Evolutionary conservation across 208 protist genomes (phyloP).

Genomic region (Wallacemonas rigidus): DNA sequence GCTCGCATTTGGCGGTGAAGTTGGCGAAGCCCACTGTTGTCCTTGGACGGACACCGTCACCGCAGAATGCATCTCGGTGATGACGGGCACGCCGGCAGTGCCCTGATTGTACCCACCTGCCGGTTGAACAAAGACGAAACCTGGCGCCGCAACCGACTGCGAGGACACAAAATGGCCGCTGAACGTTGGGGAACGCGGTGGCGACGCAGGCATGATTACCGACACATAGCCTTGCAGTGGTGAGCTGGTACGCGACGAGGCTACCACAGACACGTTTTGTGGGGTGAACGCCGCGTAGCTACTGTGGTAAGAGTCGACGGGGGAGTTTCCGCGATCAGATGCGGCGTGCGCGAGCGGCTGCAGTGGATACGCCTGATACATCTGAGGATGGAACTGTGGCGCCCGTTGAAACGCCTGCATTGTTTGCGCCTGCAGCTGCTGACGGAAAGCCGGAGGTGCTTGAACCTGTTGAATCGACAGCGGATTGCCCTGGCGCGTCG

Average conservation of each 20-base stretch:
- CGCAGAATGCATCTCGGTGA: conserved; percentile 4
- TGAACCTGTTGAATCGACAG: conserved; percentile 4
- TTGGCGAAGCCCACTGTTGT: not conserved
- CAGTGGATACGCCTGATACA: not conserved
- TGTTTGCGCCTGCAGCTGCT: not conserved
- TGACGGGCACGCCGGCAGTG: not conserved
- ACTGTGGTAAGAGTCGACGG: conserved; percentile 4
- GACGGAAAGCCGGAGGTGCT: not conserved
- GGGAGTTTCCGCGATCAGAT: not conserved
- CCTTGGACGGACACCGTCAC: not conserved
- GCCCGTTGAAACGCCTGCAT: not conserved
- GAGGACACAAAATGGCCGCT: not conserved
- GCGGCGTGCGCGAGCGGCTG: not conserved
- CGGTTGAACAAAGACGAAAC: not conserved
- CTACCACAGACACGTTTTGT: not conserved
- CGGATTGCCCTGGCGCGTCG: not conserved
- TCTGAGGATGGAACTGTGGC: not conserved
- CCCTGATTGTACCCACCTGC: not conserved
- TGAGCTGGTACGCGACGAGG: conserved; percentile 1
- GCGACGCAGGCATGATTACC: not conserved
- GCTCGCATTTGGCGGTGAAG: not conserved
- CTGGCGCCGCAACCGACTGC: not conserved
- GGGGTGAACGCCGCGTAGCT: not conserved
- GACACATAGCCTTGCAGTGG: conserved; percentile 3
- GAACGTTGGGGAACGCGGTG: not conserved